Conservation (phyloP, 2,329 filamentous ascomycete species). For the Neobulgaria alba region DNA sequence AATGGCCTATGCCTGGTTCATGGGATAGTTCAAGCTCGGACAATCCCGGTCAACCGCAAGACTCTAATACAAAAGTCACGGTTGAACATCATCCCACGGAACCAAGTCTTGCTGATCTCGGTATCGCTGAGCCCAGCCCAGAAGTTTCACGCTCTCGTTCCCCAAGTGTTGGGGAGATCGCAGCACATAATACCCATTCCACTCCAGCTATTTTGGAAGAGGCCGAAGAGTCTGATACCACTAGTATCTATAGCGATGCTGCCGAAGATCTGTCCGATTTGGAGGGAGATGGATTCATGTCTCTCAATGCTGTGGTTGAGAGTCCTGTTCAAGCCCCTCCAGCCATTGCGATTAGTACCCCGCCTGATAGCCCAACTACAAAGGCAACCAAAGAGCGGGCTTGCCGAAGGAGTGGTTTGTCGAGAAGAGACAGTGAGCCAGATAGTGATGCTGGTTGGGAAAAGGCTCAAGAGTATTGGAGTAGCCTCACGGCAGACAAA, state of each 20-base stretch:
- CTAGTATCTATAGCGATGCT: conserved; percentile 66
- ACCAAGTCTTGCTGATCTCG: conserved; percentile 15
- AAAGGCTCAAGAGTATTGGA: conserved; percentile 62
- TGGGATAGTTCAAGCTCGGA: conserved; percentile 42
- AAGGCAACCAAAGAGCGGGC: conserved; percentile 19
- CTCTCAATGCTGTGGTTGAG: conserved; percentile 63
- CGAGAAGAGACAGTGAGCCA: conserved; percentile 16
- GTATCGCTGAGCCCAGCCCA: conserved; percentile 17
- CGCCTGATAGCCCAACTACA: conserved; percentile 24
- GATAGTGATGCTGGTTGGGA: conserved; percentile 43
- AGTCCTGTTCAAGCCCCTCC: conserved; percentile 34
- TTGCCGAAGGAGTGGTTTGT: conserved; percentile 14
- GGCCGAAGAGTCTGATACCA: conserved; percentile 38
- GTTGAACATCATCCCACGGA: conserved; percentile 12
- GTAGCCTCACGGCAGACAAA: conserved; percentile 52
- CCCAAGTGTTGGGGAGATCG: conserved; percentile 12
- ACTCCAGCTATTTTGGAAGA: conserved; percentile 21
- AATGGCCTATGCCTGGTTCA: conserved; percentile 42
- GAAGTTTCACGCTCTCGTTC: neutral
- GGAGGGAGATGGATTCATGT: conserved; percentile 60
- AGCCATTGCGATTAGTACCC: conserved; percentile 14
- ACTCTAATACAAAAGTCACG: neutral
- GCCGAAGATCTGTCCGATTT: conserved; percentile 62
- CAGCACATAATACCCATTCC: conserved; percentile 32
- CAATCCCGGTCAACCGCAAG: conserved; percentile 10